phyloP scores from a whole-genome alignment of 345 rosid genomes.

The Hypericum perforatum region DNA sequence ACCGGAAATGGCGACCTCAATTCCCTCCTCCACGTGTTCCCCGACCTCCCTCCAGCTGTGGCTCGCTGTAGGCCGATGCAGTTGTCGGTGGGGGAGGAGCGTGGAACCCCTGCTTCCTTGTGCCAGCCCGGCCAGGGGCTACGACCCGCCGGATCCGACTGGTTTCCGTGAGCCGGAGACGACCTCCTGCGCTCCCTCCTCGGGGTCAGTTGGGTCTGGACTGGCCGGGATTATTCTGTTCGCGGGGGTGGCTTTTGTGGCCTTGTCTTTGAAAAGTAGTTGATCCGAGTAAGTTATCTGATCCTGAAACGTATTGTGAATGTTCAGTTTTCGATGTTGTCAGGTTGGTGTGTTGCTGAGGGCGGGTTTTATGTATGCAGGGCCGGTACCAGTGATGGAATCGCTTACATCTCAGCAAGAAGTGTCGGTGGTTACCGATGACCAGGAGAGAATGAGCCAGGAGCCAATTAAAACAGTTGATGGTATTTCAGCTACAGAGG shows the following conservation, averaged over 20 bases:
- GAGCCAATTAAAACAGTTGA: constrained; percentile 22
- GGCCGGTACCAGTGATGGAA: constrained; percentile 51
- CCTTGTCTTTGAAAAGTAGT: constrained; percentile 48
- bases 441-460: constrained; percentile 26
- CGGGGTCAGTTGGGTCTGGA: constrained; percentile 81
- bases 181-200: constrained; percentile 22
- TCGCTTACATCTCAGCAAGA: constrained; percentile 61
- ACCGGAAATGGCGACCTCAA: too few species aligned
- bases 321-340: too few species aligned
- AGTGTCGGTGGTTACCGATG: constrained; percentile 25
- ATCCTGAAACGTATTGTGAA: too few species aligned
- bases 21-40: constrained; percentile 29
- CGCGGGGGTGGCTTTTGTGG: constrained; percentile 50
- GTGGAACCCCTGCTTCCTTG: too few species aligned
- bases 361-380: constrained; percentile 24
- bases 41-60: constrained; percentile 88
- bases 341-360: too few species aligned
- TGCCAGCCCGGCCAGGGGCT: constrained; percentile 15
- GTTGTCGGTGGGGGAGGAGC: not conserved
- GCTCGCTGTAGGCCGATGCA: constrained; percentile 36
- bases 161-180: constrained; percentile 20
- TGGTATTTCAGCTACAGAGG: constrained; percentile 16
- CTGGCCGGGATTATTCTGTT: constrained; percentile 52
- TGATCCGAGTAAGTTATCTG: constrained; percentile 51
- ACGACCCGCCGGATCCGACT: constrained; percentile 18